Base-by-base conservation (phyloP, 2,329 filamentous ascomycete species). In the Neonectria punicea region DNA sequence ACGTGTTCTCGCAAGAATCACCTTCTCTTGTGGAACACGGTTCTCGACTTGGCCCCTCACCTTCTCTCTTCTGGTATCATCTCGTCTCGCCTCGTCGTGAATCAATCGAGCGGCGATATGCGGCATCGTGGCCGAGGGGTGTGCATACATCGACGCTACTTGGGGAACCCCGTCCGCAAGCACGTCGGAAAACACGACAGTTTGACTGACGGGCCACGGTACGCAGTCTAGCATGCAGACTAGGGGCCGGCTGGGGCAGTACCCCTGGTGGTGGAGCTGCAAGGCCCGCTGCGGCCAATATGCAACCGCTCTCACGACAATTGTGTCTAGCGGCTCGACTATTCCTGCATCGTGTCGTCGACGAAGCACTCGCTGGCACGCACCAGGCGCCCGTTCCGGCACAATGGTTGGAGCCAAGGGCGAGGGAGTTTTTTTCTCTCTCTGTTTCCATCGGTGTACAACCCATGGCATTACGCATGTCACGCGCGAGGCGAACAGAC, bases 321-420 rank as follows among this genome's bases (percentile, higher is more conserved):
- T 67, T 72, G 62, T 73, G 67, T 64, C 50, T 65, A 64, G 64
- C 68, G 59, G 62, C 63, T 68, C 61, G 47, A 55, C 68, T 60
- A 69, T 67, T 70, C 57, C 56, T 74, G 66, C 69, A 69, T 65
- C 59, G 41, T 57, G 60, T 72, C 61, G 63, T 63, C 68, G 59
- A 55, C 56, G 63, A 62, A 69, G 63, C 63, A 69, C 65, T 71
- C 64, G 66, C 60, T 71, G 66, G 69, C 64, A 73, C 59, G 69
- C 61, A 71, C 59, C 69, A 73, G 63, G 59, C 67, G 71, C 64
- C 58, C 47, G 66, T 74, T 74, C 72, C 72, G 66, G 70, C 64
- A 61, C 69, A 68, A 55, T 66, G 72, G 72, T 74, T 63, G 66
- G 68, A 68, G 60, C 49, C 65, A 53, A 25, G 43, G 50, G 13